phyloP scores from a whole-genome alignment of 257 asterid genomes.

The Solanum bulbocastanum region DNA sequence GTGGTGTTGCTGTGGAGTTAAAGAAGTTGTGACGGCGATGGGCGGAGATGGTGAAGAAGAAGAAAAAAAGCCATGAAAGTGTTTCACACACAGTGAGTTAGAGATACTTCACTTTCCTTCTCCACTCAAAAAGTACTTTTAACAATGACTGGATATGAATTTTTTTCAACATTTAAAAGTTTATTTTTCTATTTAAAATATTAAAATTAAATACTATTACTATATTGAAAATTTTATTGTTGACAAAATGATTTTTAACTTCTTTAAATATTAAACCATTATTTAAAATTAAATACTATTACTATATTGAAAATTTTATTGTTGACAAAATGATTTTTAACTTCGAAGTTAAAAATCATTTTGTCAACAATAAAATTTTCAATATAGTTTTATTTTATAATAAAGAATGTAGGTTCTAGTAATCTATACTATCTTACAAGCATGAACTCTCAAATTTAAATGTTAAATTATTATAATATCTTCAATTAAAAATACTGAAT shows the following conservation, averaged over 20 bases:
- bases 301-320: not conserved
- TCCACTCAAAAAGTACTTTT: not conserved
- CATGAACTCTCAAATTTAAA: too few species aligned
- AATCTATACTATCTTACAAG: too few species aligned
- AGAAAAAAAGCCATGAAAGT: not conserved
- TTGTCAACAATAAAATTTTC: too few species aligned
- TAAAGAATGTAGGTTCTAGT: too few species aligned
- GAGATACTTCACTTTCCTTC: constrained; percentile 1
- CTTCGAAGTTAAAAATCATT: not conserved
- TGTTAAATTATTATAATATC: too few species aligned
- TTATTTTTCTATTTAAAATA: not conserved
- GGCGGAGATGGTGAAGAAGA: not conserved
- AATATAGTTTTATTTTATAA: too few species aligned
- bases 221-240: too few species aligned
- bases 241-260: too few species aligned
- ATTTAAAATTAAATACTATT: too few species aligned
- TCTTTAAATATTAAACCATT: too few species aligned
- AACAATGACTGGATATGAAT: not conserved
- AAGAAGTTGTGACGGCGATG: not conserved
- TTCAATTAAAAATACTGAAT: too few species aligned
- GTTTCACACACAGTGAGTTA: not conserved
- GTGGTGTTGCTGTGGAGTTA: not conserved
- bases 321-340: too few species aligned
- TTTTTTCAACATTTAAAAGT: not conserved
- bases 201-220: not conserved